These are phyloP conservation scores for Pseudofabraea citricarpa DNA, from an alignment of 2,329 filamentous ascomycete species.

Conservation along the genomic window DNA sequence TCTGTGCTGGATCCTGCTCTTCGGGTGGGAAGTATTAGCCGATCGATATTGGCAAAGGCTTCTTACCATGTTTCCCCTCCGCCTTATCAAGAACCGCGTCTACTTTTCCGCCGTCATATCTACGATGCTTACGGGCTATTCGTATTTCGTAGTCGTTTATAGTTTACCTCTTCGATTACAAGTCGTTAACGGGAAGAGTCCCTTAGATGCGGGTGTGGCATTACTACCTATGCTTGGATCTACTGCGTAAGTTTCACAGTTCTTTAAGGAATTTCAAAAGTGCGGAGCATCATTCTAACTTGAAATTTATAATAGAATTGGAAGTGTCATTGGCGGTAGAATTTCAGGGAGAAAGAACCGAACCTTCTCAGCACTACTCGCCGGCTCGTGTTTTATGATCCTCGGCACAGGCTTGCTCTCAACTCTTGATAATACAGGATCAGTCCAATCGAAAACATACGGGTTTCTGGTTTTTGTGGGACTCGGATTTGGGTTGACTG, in stretches of 20 bases:
- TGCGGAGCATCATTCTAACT: no score
- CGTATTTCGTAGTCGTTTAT: conserved; percentile 51
- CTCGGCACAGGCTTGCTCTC: conserved; percentile 47
- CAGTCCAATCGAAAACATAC: conserved; percentile 27
- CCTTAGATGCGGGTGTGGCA: conserved; percentile 50
- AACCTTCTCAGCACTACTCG: conserved; percentile 45
- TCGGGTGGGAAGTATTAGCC: conserved; percentile 33
- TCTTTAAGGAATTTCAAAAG: no score
- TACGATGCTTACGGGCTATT: conserved; percentile 50
- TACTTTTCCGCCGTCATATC: conserved; percentile 48
- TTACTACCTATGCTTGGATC: conserved; percentile 52
- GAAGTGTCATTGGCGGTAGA: conserved; percentile 50
- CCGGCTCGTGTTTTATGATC: conserved; percentile 45
- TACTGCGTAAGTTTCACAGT: conserved; percentile 32
- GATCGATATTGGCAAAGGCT: conserved; percentile 12
- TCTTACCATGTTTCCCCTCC: conserved; percentile 44
- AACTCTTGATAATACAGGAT: conserved; percentile 12
- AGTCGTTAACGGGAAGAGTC: conserved; percentile 47
- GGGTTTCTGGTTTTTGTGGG: conserved; percentile 52
- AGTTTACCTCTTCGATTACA: conserved; percentile 55
- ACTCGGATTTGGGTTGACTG: conserved; percentile 46
- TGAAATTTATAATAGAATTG: conserved; percentile 27
- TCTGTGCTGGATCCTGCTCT: conserved; percentile 30
- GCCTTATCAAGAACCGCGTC: conserved; percentile 41
- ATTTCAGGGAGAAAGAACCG: conserved; percentile 49